These are phyloP conservation scores for Picea abies DNA, from an alignment of 83 land plant genomes.

Conservation along the genomic window DNA sequence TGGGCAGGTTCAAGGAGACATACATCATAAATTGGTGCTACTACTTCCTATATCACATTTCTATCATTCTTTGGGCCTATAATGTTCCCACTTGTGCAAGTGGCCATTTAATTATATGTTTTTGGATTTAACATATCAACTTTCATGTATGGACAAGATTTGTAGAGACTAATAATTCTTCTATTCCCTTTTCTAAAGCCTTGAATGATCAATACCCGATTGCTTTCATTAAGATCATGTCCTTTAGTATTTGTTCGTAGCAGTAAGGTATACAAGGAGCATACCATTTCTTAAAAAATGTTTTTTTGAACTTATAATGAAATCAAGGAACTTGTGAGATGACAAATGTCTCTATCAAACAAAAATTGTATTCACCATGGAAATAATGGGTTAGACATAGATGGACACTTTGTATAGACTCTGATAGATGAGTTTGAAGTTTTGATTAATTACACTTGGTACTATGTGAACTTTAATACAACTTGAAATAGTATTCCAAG, in stretches of 20 bases:
- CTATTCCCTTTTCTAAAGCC: neutral
- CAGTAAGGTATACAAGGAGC: neutral
- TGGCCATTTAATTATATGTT: too few species aligned
- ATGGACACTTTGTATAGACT: constrained; percentile 11
- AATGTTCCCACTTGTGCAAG: neutral
- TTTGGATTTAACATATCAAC: neutral
- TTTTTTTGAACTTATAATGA: neutral
- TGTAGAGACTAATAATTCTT: neutral
- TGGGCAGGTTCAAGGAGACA: too few species aligned
- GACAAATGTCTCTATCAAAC: neutral
- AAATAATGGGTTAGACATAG: neutral
- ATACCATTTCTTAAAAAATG: neutral
- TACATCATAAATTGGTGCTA: neutral
- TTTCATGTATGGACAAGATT: neutral
- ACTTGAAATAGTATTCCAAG: too few species aligned
- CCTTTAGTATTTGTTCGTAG: neutral
- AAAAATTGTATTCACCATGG: neutral
- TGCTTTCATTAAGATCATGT: too few species aligned
- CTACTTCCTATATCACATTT: neutral
- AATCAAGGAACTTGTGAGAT: neutral
- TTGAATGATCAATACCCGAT: neutral
- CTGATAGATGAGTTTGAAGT: too few species aligned
- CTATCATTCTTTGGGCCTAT: neutral
- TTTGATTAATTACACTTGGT: too few species aligned
- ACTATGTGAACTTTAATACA: too few species aligned